phyloP scores from a whole-genome alignment of 1,284 basidiomycete genomes.

The Rhodotorula sp. region DNA sequence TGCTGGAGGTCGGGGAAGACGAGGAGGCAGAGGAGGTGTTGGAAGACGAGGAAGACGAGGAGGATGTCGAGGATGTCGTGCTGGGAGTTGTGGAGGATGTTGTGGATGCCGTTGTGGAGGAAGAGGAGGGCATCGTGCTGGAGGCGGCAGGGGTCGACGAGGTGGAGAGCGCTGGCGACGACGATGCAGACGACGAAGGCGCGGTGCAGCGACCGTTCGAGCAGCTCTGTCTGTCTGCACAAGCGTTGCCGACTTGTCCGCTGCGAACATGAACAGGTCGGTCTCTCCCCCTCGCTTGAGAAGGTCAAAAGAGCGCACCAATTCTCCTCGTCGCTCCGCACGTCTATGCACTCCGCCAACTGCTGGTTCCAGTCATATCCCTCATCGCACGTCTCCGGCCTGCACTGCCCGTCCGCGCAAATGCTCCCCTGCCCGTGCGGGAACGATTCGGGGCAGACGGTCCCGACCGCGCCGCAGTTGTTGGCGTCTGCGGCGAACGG shows the following conservation, averaged over 20 bases:
- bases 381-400: not conserved
- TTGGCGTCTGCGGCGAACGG: not conserved
- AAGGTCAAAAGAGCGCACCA: not conserved
- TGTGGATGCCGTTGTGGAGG: not conserved
- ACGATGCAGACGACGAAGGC: too few species aligned
- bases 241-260: not conserved
- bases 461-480: conserved; percentile 16
- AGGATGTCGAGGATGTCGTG: not conserved
- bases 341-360: not conserved
- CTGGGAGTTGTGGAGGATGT: not conserved
- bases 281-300: not conserved
- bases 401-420: not conserved
- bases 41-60: not conserved
- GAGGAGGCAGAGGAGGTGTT: not conserved
- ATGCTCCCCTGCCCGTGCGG: conserved; percentile 10
- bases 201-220: not conserved
- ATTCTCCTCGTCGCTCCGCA: not conserved
- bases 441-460: conserved; percentile 16
- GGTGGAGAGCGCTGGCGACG: too few species aligned
- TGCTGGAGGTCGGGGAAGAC: conserved; percentile 56
- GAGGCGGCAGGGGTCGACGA: too few species aligned
- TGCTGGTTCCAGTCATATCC: not conserved
- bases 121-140: not conserved
- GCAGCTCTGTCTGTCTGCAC: not conserved
- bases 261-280: not conserved